Base-by-base conservation (phyloP, 345 rosid genomes). In the Linum lewisii region DNA sequence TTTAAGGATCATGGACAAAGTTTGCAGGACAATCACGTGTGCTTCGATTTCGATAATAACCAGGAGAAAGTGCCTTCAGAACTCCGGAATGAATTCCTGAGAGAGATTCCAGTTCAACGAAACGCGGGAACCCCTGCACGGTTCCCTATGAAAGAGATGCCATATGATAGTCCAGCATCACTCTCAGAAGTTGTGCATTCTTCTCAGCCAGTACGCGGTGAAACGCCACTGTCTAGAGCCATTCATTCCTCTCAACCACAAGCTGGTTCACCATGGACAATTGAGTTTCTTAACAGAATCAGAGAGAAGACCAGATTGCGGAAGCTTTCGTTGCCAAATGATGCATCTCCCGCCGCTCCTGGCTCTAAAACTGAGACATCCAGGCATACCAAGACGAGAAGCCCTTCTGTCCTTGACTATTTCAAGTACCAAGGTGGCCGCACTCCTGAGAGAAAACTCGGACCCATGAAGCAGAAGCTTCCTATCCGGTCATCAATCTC, bases 191-290 rank as follows among this genome's bases (percentile, higher is more conserved):
- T 92, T 54, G 72, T 90, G 62, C 80, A 9, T 70, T 81, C 86
- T 54, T 58, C 74, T 51, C 66, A 55, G 66, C 73, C 73, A 63
- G 34, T 0, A 42, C 13, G 18, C 13, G 18, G 82, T 50, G 73
- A 75, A 74, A 87, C 96, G 26, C 87, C 86, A 23, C 74, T 82
- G 18, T 78, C 84, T 65, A 79, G 71, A 51, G 85, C 96, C 59
- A 73, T 90, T 64, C 80, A 10, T 70, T 81, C 87, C 49, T 58
- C 74, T 51, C 65, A 55, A 66, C 73, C 73, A 62, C 82, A 69
- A 24, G 76, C 76, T 72, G 77, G 85, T 63, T 90, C 97, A 29
- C 96, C 99, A 52, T 94, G 99, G 97, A 87, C 93, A 2, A 72
- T 85, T n/a, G 95, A 84, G 59, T 90, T 90, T 75, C 86, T 94